A percentile compares a stretch with the other conserved stretches of the same genome.
phyloP scores from a whole-genome alignment of 805 yeast species.

The Saturnispora hagleri region DNA sequence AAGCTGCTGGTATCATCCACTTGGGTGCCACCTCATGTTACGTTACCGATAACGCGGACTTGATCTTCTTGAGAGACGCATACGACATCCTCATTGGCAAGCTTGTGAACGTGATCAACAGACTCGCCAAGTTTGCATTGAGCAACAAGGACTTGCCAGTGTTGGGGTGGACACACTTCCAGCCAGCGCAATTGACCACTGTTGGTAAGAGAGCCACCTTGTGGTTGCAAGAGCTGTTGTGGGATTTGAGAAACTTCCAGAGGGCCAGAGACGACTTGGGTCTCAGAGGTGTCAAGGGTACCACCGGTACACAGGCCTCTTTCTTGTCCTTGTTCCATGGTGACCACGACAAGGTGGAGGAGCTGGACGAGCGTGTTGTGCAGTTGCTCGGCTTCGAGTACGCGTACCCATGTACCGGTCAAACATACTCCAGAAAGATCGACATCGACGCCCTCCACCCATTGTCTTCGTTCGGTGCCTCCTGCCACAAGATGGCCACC shows the following conservation, averaged over 20 bases:
- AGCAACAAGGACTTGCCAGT: slow-evolving; percentile 94
- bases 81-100: slow-evolving; percentile 89
- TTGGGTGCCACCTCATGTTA: slow-evolving; percentile 97
- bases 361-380: slow-evolving; percentile 82
- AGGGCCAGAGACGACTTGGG: slow-evolving; percentile 97
- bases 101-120: slow-evolving; percentile 89
- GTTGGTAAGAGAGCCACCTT: slow-evolving; percentile 97
- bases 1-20: slow-evolving; percentile 96
- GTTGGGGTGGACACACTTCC: slow-evolving; percentile 99
- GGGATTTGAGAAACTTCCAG: slow-evolving; percentile 94
- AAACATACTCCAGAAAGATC: slow-evolving; percentile 97
- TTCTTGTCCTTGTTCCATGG: slow-evolving; percentile 94
- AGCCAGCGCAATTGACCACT: slow-evolving; percentile 97
- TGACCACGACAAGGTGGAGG: slow-evolving; percentile 93
- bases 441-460: slow-evolving; percentile 93
- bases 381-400: slow-evolving; percentile 88
- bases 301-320: slow-evolving; percentile 98
- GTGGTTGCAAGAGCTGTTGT: slow-evolving; percentile 94
- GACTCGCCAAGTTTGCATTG: slow-evolving; percentile 79
- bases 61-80: slow-evolving; percentile 93
- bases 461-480: slow-evolving; percentile 87
- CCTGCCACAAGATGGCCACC: slow-evolving; percentile 96
- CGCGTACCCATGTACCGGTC: slow-evolving; percentile 97
- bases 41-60: slow-evolving; percentile 96
- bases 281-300: slow-evolving; percentile 96